Base-by-base conservation (phyloP, 176 grass and related monocot species). In the Canna indica region DNA sequence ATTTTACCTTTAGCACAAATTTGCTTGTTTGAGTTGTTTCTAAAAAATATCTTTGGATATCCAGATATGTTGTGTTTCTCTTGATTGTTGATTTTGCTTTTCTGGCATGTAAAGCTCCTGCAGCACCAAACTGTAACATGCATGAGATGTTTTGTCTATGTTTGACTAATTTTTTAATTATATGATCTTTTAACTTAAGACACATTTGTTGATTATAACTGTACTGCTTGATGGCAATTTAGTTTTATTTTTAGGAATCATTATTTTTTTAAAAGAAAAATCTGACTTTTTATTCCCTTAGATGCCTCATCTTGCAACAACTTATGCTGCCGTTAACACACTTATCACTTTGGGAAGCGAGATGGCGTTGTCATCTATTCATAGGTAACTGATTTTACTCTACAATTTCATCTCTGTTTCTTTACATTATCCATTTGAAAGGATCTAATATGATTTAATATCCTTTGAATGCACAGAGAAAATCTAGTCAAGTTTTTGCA, bases 301-400 rank as follows among this genome's bases (percentile, higher is more conserved):
- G 93, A 31, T 92, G 78, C 86, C 93, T 79, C 93, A 97, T 90
- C 82, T 97, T 59, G 93, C 93, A 87, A 97, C 93, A 36, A 85
- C 93, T 74, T 97, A 97, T 81, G 88, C 88, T 82, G 93, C 93
- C 28, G 86, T 97, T 69, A 97, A 97, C 73, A 79, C 88, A 46
- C 86, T 97, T 74, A 46, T 92, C 57, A 81, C 81, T 73, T 83
- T 97, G 74, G 93, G 93, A 61, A 92, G 80, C 64, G 82, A 92
- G 77, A 87, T 15, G 33, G 88, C 93, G 29, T 64, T 97, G 17
- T 91, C 81, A 81, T 97, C 93, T 29, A 85, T 97, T 81, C 85
- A 97, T 70, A 97, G 88, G 93, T 92, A 76, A 64, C n/a, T 72
- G 12, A 35, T 76, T 70, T 72, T 69, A 62, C 35, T 24, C 11